These are phyloP conservation scores for Podospora bellae-mahoneyi DNA, from an alignment of 495 filamentous ascomycete genomes.

Conservation along the genomic window DNA sequence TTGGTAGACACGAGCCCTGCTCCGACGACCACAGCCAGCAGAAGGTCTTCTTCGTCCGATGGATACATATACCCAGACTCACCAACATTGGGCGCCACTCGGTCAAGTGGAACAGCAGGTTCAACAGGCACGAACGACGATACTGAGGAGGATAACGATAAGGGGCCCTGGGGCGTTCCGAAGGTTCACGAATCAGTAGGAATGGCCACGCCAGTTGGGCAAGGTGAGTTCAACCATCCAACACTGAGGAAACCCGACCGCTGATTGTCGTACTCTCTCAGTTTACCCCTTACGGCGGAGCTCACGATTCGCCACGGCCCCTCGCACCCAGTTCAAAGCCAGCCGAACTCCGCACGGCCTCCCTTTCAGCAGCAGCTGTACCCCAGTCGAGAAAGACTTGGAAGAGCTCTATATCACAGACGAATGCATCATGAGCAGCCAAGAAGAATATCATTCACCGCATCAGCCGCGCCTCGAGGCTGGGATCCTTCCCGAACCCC, in stretches of 20 bases:
- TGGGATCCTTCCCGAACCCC: not conserved
- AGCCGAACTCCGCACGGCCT: not conserved
- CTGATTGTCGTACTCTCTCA: not conserved
- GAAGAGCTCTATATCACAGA: not conserved
- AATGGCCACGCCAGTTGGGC: not conserved
- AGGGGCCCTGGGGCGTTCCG: not conserved
- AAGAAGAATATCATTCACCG: not conserved
- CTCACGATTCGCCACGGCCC: not conserved
- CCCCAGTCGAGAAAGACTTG: not conserved
- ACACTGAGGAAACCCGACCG: not conserved
- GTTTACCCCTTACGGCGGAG: not conserved
- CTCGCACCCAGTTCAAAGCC: not conserved
- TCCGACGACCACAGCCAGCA: not conserved
- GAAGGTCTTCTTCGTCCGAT: not conserved
- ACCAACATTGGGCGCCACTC: conserved; percentile 4
- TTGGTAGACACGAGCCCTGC: not conserved
- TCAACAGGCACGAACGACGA: not conserved
- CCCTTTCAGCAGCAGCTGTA: not conserved
- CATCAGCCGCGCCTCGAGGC: not conserved
- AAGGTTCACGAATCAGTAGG: not conserved
- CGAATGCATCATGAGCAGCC: not conserved
- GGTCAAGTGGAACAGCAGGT: not conserved
- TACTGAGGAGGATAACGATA: not conserved
- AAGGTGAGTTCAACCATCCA: not conserved
- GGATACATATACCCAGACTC: conserved; percentile 4